Conservation (phyloP, 139 green algal genomes). For the Mesotaenium endlicherianum region DNA sequence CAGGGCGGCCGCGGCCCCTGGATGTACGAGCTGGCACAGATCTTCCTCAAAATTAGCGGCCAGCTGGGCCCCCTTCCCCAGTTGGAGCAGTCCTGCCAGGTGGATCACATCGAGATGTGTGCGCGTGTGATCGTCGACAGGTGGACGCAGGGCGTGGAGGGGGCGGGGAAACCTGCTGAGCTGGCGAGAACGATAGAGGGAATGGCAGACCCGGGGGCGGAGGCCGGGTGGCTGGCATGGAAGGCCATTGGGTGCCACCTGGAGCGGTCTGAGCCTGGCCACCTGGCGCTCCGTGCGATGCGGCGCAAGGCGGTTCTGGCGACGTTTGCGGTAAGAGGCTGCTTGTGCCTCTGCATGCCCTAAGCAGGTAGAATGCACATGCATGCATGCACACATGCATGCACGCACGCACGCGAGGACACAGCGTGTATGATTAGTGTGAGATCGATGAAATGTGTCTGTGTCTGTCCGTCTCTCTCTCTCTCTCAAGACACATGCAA, state of each 20-base stretch:
- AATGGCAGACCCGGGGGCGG: not conserved
- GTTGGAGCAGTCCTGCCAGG: not conserved
- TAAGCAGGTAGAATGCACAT: no score
- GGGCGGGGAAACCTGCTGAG: not conserved
- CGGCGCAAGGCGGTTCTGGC: no score
- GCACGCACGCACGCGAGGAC: not conserved
- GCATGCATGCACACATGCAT: not conserved
- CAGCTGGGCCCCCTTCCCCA: not conserved
- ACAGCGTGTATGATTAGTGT: no score
- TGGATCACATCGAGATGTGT: not conserved
- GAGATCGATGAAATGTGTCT: no score
- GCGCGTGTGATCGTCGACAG: not conserved
- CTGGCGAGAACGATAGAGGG: not conserved
- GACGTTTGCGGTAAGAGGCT: no score
- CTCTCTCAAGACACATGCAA: no score
- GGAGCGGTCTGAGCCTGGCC: not conserved
- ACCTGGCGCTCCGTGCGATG: no score
- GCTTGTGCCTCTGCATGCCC: no score
- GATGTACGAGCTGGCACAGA: not conserved
- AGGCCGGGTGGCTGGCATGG: conserved; percentile 17
- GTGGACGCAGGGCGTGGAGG: not conserved
- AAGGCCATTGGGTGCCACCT: conserved; percentile 3
- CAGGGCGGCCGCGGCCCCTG: no score
- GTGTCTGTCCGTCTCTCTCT: no score
- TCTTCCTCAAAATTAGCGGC: not conserved